Base-by-base conservation (phyloP, 495 filamentous ascomycete species). In the Jackrogersella minutella region DNA sequence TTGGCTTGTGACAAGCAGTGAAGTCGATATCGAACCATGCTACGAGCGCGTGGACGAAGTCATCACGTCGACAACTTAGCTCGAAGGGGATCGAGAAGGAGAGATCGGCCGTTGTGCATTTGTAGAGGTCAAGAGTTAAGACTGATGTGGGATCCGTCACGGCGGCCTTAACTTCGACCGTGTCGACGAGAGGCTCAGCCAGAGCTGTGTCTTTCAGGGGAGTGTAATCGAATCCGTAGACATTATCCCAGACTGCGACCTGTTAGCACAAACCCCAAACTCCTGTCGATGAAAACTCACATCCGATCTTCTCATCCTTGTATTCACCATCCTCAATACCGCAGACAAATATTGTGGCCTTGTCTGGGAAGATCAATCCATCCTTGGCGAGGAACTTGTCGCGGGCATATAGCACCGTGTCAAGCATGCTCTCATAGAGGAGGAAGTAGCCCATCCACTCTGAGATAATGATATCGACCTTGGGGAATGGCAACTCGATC, bases 21-120 rank as follows among this genome's bases (percentile, higher is more conserved):
- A 99, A 99, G 64, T 97, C 93, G 68, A 97, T 98, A 75, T 99
- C 95, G 81, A 99, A 99, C 92, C 96, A 98, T 30, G 96, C 90
- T 49, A 99, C 96, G 34, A 99, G 82, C 19, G 93, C 95, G 76
- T 99, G 96, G 62, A 99, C 85, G 79, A 93, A 96, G 79, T 98
- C 96, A 71, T 87, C 88, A 51, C 93, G 87, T 74, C 89, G 87
- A 49, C 86, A 87, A 7, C 81, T 79, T 16, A 99, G 86, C 60
- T 82, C 80, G 73, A 90, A 92, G 22, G 84, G 83, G 44, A 81
- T 80, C 56, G 78, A 79, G 77, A 93, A 92, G 46, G 86, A 81
- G 37, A 93, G 82, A 70, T 93, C 90, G 13, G 79, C 80, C 6
- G 82, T 76, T 21, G 79, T 85, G 76, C 87, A 87, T 19, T 80